Evolutionary conservation across 306 rosid genomes (phyloP), one percentile per base, ranked within the genome.

Genomic region (Acacia melanoxylon): DNA sequence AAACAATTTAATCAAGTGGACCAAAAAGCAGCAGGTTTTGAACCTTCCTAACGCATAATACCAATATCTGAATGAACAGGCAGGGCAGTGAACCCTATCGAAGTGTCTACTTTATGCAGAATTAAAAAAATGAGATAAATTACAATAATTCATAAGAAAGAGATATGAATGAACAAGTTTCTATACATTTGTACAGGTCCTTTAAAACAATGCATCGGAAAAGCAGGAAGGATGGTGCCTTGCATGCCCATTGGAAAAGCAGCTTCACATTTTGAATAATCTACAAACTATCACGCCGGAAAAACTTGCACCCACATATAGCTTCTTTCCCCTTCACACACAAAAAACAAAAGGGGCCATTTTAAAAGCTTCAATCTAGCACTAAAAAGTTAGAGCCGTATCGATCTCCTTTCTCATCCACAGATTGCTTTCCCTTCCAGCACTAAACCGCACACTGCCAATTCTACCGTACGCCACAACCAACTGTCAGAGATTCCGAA

Each of bases 401-500:
- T 65, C 35, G 29, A 35, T 63, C 48, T 15, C 65, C 78, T 70
- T 82, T 82, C 72, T 75, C 75, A 51, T 27, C 41, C 77, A 74
- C 61, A 83, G 37, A 67, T 66, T 58, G 48, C 56, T 42, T n/a
- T 78, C 56, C 78, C 77, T 61, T 74, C 31, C 25, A 73, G 61
- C 45, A 42, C 48, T 48, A 24, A 86, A 86, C 72, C 72, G 58
- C 45, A 75, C 74, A 19, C 1, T 1, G 80, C 49, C 72, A 74
- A 61, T 62, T 83, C 27, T 11, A 74, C 40, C 52, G 69, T 29
- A 75, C 35, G 25, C 54, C 63, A 79, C 27, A 76, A 25, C 52
- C 80, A 33, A 10, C 49, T 42, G 74, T 87, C 87, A 89, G 24
- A 85, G 70, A 80, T 83, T 88, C 88, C 96, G 82, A 70, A 86